Evolutionary conservation across 352 stramenopile species (phyloP).

Genomic region (Peronospora destructor): DNA sequence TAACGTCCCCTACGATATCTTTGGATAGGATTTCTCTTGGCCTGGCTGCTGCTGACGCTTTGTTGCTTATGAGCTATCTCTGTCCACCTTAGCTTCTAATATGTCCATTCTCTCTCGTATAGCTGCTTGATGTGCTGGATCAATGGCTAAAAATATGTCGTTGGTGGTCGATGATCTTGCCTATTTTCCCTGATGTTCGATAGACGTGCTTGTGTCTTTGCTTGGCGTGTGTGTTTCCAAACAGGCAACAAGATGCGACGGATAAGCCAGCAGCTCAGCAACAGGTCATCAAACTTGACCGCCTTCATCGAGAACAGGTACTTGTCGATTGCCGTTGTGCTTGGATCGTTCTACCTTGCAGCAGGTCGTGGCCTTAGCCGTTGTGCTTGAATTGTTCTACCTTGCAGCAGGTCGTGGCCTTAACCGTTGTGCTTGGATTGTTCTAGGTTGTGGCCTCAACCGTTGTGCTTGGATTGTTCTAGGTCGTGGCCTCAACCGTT

Average conservation of each 20-base stretch:
- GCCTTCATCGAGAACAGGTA: neutral
- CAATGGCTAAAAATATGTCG: neutral
- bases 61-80: neutral
- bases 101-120: neutral
- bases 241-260: neutral
- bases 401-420: neutral
- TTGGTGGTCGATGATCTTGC: neutral
- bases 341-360: neutral
- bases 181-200: neutral
- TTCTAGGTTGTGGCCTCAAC: neutral
- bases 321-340: neutral
- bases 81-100: neutral
- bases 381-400: neutral
- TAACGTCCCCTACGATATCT: too few species aligned
- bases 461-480: neutral
- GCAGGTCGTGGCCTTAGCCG: neutral
- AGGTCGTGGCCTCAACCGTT: too few species aligned
- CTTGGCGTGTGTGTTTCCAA: neutral
- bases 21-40: neutral
- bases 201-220: neutral
- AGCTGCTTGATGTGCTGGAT: neutral
- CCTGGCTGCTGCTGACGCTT: neutral
- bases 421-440: too few species aligned
- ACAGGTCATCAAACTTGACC: neutral
- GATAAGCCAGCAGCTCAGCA: neutral